Conservation (phyloP, 805 yeast genomes). For the Tetrapisispora nanseiensis region DNA sequence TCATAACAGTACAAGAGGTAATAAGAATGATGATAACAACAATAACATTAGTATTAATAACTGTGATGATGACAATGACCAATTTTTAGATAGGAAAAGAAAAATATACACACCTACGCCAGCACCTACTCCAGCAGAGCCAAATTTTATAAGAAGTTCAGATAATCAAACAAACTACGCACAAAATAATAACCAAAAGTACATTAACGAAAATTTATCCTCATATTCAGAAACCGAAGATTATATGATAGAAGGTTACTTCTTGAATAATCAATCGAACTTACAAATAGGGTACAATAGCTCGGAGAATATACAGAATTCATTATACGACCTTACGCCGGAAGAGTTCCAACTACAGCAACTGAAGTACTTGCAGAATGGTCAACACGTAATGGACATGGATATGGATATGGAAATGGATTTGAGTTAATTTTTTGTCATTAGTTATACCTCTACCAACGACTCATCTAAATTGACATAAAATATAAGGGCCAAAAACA, state of each 20-base stretch:
- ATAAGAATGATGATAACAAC: neutral
- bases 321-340: constrained; percentile 17
- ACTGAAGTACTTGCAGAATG: neutral
- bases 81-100: constrained; percentile 1
- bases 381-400: neutral
- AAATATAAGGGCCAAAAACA: too few relatives aligned
- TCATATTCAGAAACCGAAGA: constrained; percentile 21
- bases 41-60: neutral
- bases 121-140: constrained; percentile 2
- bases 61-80: neutral
- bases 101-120: constrained; percentile 3
- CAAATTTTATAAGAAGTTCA: neutral
- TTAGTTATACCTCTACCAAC: too few relatives aligned
- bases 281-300: neutral
- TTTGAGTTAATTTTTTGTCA: too few relatives aligned
- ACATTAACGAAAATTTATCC: neutral
- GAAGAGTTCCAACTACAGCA: constrained; percentile 10
- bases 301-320: constrained; percentile 11
- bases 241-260: constrained; percentile 22
- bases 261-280: neutral
- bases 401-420: neutral
- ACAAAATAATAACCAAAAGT: neutral
- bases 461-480: neutral
- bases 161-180: neutral
- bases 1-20: neutral